These are phyloP conservation scores for Candida quercuum DNA, from an alignment of 805 yeast species.

Conservation along the genomic window DNA sequence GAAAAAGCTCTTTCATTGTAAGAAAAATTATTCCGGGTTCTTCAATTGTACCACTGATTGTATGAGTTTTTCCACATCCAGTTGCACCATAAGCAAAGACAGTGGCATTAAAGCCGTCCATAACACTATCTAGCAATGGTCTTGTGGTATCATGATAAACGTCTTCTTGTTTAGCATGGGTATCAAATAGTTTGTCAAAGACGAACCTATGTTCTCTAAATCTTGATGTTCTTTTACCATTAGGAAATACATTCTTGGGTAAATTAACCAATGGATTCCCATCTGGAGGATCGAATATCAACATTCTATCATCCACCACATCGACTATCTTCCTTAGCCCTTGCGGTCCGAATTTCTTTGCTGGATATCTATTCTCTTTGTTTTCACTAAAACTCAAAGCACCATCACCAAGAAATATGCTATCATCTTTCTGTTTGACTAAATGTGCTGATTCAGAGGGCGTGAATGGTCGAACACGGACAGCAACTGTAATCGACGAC, in stretches of 20 bases:
- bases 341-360: conserved; percentile 28
- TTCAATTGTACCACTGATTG: conserved; percentile 70
- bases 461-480: conserved; percentile 83
- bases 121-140: conserved; percentile 65
- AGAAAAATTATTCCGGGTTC: conserved; percentile 77
- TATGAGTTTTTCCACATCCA: conserved; percentile 96
- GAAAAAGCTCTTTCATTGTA: conserved; percentile 72
- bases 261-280: conserved; percentile 46
- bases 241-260: conserved; percentile 31
- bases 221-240: conserved; percentile 36
- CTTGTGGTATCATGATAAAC: conserved; percentile 63
- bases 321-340: conserved; percentile 67
- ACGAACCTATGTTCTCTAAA: conserved; percentile 73
- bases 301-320: conserved; percentile 81
- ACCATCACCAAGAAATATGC: conserved; percentile 49
- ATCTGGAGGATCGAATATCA: conserved; percentile 82
- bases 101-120: conserved; percentile 86
- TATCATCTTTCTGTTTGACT: conserved; percentile 32
- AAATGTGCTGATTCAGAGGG: conserved; percentile 45
- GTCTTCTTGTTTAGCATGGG: conserved; percentile 54
- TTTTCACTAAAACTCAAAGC: conserved; percentile 31
- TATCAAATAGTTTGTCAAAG: conserved; percentile 77
- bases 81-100: conserved; percentile 97
- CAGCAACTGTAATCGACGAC: conserved; percentile 71
- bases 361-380: conserved; percentile 16